A percentile compares a stretch with the other conserved stretches of the same genome.
Evolutionary conservation across 176 grass and related monocot species (phyloP).

Genomic region (Otatea glauca): DNA sequence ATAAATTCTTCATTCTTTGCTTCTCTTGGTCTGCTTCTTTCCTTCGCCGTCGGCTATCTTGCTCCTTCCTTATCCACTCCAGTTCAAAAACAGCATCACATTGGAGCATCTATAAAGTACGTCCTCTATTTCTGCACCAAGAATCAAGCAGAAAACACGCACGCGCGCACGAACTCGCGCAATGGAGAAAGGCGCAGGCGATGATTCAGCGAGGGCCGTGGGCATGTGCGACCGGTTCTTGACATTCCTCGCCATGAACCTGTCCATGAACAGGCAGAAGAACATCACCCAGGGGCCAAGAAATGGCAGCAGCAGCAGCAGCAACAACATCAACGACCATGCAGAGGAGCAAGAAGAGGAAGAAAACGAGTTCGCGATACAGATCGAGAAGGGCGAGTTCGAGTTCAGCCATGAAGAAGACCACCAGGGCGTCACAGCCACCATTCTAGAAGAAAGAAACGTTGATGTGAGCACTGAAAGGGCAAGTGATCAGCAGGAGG

Average conservation of each 20-base stretch:
- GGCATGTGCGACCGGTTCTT: constrained; percentile 55
- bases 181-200: constrained; percentile 20
- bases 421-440: neutral
- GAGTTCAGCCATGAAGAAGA: constrained; percentile 9
- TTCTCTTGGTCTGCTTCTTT: constrained; percentile 20
- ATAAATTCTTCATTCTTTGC: constrained; percentile 40
- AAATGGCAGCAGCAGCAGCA: neutral
- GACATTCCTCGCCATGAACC: constrained; percentile 50
- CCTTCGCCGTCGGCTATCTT: neutral
- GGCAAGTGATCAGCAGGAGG: neutral
- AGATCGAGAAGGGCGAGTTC: constrained; percentile 54
- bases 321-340: too few species aligned
- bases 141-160: constrained; percentile 16
- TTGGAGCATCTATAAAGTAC: constrained; percentile 46
- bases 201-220: neutral
- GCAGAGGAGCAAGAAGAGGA: neutral
- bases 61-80: constrained; percentile 19
- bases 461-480: neutral
- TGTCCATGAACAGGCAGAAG: constrained; percentile 41
- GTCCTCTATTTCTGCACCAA: neutral
- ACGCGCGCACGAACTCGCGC: neutral
- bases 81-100: neutral
- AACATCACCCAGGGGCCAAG: constrained; percentile 34
- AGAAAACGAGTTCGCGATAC: constrained; percentile 34
- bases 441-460: constrained; percentile 27